Evolutionary conservation across 2,329 filamentous ascomycete genomes (phyloP), one percentile per base, ranked within the genome.

Genomic region (Cryphonectria carpinicola): DNA sequence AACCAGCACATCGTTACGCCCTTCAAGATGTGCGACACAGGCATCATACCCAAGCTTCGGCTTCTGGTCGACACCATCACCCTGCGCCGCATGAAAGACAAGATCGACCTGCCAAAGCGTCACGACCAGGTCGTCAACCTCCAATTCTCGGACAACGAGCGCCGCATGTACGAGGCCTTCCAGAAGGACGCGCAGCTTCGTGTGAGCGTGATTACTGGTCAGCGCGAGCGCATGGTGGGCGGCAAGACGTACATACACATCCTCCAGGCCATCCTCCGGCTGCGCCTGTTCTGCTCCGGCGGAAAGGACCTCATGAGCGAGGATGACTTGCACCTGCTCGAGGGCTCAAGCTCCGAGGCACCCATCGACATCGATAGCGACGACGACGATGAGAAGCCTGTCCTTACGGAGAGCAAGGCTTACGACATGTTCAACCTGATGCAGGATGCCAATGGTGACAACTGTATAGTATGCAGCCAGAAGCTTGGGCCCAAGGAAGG

Each of bases 11-110:
- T 99, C 70, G 87, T 96, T 46, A 87, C 89, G 49, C 94, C 94
- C 0, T 97, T 98, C 84, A 97, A 97, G 80, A 88, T 88, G 32
- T 95, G 93, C 58, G 93, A 98, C 76, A 89, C 93, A 0, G 90
- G 93, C 58, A 94, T 97, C 65, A 86, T 98, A 1, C 89, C 92
- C 4, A 96, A 95, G 78, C 85, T 99, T 43, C 92, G 95, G 41
- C 86, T 98, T 14, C 87, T 99, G 0, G 95, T 99, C 11, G 93
- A 97, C 78, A 96, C 93, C n/a, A 92, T 99, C 74, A 98, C 96
- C 0, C 85, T 99, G 13, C 92, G 96, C 37, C 93, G 96, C 32
- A 85, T 96, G 46, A 98, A 98, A 80, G 94, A 98, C 80, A 94
- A 92, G 80, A 95, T 98, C 71, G 86, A 97, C 76, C 84, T 99